Conservation (phyloP, 164 flowering plant species). For the Aristolochia californica region DNA sequence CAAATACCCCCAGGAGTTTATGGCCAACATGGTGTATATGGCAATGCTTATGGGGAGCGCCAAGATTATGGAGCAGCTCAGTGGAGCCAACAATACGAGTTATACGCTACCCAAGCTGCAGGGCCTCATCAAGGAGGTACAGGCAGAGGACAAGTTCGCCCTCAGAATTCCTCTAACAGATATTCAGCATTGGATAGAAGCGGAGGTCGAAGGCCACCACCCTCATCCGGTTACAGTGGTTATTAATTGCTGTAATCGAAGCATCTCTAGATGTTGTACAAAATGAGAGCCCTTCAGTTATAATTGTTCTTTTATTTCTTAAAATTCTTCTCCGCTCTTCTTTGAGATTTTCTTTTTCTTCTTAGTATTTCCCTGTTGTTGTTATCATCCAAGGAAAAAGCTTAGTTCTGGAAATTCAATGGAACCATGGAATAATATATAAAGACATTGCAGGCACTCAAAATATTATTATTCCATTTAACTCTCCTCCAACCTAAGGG, state of each 20-base stretch:
- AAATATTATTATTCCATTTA: too few relatives aligned
- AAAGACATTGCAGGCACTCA: too few relatives aligned
- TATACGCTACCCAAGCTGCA: slow-evolving; percentile 5
- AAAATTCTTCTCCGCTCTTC: too few relatives aligned
- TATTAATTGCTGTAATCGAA: slow-evolving; percentile 2
- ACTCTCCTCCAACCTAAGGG: too few relatives aligned
- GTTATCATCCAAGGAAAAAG: too few relatives aligned
- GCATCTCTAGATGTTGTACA: slow-evolving; percentile 1
- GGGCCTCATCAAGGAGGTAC: slow-evolving; percentile 13
- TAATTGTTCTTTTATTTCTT: background rate
- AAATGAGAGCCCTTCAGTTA: background rate
- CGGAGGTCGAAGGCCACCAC: slow-evolving; percentile 24
- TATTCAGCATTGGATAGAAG: slow-evolving; percentile 31
- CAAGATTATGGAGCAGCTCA: slow-evolving; percentile 20
- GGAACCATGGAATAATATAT: too few relatives aligned
- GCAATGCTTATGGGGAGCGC: slow-evolving; percentile 15
- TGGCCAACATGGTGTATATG: background rate
- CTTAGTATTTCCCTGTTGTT: too few relatives aligned
- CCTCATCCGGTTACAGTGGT: slow-evolving; percentile 15
- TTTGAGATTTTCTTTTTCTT: too few relatives aligned
- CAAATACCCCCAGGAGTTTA: slow-evolving; percentile 11
- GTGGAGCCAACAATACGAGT: slow-evolving; percentile 7
- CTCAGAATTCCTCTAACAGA: slow-evolving; percentile 26
- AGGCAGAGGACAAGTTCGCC: slow-evolving; percentile 21
- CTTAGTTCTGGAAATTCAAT: too few relatives aligned